phyloP scores from a whole-genome alignment of 306 rosid genomes.

The Vigna mungo region DNA sequence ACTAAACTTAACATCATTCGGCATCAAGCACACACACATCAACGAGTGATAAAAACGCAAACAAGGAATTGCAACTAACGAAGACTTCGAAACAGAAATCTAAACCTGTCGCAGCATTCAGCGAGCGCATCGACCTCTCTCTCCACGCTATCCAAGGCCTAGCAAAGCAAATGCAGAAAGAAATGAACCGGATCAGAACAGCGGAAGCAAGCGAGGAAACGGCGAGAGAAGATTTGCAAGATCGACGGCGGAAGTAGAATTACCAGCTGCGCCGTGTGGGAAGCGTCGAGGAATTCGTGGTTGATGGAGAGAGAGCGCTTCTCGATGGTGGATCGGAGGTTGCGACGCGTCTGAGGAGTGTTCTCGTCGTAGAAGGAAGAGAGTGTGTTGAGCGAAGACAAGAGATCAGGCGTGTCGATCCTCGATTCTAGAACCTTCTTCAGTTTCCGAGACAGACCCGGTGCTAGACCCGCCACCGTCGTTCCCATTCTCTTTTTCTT shows the following conservation, averaged over 20 bases:
- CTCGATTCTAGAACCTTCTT: conserved; percentile 91
- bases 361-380: conserved; percentile 87
- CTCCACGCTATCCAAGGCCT: conserved; percentile 88
- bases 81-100: background rate
- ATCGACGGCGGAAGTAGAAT: background rate
- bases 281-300: conserved; percentile 75
- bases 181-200: conserved; percentile 38
- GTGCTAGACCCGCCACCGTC: conserved; percentile 74
- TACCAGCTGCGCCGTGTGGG: conserved; percentile 70
- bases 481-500: conserved; percentile 61
- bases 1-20: background rate
- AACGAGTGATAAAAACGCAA: conserved; percentile 2
- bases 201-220: conserved; percentile 22
- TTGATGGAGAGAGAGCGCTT: conserved; percentile 86
- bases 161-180: conserved; percentile 10
- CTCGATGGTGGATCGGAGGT: conserved; percentile 91
- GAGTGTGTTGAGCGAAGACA: conserved; percentile 81
- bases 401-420: conserved; percentile 83
- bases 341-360: conserved; percentile 89
- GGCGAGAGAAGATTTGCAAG: background rate
- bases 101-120: conserved; percentile 82
- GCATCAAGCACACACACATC: conserved; percentile 17
- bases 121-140: conserved; percentile 71
- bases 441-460: conserved; percentile 95
- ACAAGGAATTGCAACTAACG: conserved; percentile 25